Evolutionary conservation across 2,329 filamentous ascomycete species (phyloP), one percentile per base, ranked within the genome.

Genomic region (Didymellaceae sp.): DNA sequence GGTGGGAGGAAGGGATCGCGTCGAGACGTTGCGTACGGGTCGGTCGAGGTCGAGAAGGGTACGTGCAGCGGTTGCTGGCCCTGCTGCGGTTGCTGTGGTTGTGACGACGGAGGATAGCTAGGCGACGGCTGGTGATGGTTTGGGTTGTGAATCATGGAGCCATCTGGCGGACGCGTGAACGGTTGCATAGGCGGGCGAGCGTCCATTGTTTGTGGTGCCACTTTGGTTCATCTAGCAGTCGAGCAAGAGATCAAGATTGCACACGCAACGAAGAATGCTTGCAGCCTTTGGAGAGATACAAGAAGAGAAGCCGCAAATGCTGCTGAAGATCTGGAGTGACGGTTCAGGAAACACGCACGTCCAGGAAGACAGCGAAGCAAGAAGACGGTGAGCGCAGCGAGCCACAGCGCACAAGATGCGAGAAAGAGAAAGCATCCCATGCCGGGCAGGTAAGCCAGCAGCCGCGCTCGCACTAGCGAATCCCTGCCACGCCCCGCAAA

Each of bases 101-200:
- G 58, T 18, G 61, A 68, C n/a, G 72, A 62, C 26, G 73, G 62
- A 28, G 71, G 61, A 43, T 74, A 76, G 59, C 56, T 60, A 30
- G 71, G 58, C 32, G 68, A 68, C 9, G 73, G 54, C 25, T 58
- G 62, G 17, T 65, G 67, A 40, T 87, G 86, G 61, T 84, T 82
- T 45, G 77, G 73, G 72, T 88, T 88, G 60, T 77, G 77, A 22
- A 82, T 72, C 45, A 82, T 61, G 42, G 63, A 62, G 45, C 72
- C 70, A 26, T 76, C 75, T 52, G 68, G 65, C 34, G 74, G 70
- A 32, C 74, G 71, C 39, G 67, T 62, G 56, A 66, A 71, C 42
- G 68, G 66, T 55, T 74, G 71, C 48, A 73, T 72, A 55, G 68
- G 59, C 53, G 61, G 67, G 59, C 71, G 71, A 58, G 66, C 55